phyloP scores from a whole-genome alignment of 179 eudicot genomes.

The Carnegiea gigantea region DNA sequence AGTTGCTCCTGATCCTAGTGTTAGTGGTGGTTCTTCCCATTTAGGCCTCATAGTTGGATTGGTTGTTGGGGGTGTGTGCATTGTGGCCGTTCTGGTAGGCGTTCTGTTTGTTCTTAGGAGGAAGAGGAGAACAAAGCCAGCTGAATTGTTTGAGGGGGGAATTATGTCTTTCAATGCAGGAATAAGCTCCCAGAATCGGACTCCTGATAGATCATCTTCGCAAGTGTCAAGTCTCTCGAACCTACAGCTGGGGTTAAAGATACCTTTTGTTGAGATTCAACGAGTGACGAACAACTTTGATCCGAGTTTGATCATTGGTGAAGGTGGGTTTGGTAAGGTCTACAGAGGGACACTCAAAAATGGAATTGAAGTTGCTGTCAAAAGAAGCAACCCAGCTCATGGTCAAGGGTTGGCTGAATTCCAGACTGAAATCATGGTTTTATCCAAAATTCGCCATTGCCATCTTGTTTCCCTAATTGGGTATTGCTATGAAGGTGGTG shows the following conservation, averaged over 20 bases:
- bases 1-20: constrained; percentile 5
- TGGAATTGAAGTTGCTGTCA: constrained; percentile 59
- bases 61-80: constrained; percentile 31
- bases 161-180: constrained; percentile 23
- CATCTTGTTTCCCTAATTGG: constrained; percentile 71
- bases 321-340: constrained; percentile 80
- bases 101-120: constrained; percentile 19
- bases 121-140: constrained; percentile 24
- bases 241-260: constrained; percentile 47
- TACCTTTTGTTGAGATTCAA: constrained; percentile 41
- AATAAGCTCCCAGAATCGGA: constrained; percentile 32
- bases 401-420: constrained; percentile 65
- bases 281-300: constrained; percentile 51
- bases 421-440: constrained; percentile 55
- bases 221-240: constrained; percentile 27
- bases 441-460: constrained; percentile 57
- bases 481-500: constrained; percentile 60
- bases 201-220: constrained; percentile 24
- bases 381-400: constrained; percentile 54
- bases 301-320: constrained; percentile 45
- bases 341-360: constrained; percentile 42
- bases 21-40: neutral
- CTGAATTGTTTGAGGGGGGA: constrained; percentile 35
- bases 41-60: constrained; percentile 23
- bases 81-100: constrained; percentile 17